Base-by-base conservation (phyloP, 2,329 filamentous ascomycete species). In the Xylariaceae sp. region DNA sequence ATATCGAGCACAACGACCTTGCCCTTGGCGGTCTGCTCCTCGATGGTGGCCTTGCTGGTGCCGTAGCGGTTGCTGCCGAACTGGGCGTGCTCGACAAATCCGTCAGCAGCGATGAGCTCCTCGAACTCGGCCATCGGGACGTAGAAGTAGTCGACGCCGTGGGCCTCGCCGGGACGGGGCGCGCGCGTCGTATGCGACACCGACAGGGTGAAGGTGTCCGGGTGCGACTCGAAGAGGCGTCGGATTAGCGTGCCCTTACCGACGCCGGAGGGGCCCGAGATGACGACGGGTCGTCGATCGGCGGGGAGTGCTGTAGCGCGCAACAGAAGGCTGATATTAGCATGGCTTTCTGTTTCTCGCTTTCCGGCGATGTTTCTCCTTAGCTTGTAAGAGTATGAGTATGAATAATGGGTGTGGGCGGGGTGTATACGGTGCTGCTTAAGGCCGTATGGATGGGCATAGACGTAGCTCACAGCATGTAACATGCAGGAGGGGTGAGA, bases 21-120 rank as follows among this genome's bases (percentile, higher is more conserved):
- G 15, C 86, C 88, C 76, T 87, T 84, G 62, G 84, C 82, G 1
- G 82, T 82, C 73, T 92, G 86, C 69, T 90, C 85, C 74, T 87
- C 82, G 64, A 96, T 90, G 34, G 90, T 90, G 74, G 82, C 80
- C 70, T 90, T 86, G 72, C 85, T 90, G 4, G 92, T 96, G 58
- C 92, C 92, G 76, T 97, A 97, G 70, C 85, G 79, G 76, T 97
- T 96, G 57, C 85, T 87, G 47, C 91, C 87, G 73, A 96, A 97
- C 73, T 88, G 79, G 57, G 92, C 92, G 77, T 77, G 82, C 80
- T 97, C 92, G 63, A 96, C 87, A 74, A 97, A 96, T 9, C 86
- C 88, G 58, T 84, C 80, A 60, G 83, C 74, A n/a, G 74, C 78
- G 57, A 91, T 84, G 62, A 94, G 80, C 49, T 80, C 77, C 70